Evolutionary conservation across 371 early-diverging fungal genomes (phyloP).

Genomic region (Lichtheimia ornata): DNA sequence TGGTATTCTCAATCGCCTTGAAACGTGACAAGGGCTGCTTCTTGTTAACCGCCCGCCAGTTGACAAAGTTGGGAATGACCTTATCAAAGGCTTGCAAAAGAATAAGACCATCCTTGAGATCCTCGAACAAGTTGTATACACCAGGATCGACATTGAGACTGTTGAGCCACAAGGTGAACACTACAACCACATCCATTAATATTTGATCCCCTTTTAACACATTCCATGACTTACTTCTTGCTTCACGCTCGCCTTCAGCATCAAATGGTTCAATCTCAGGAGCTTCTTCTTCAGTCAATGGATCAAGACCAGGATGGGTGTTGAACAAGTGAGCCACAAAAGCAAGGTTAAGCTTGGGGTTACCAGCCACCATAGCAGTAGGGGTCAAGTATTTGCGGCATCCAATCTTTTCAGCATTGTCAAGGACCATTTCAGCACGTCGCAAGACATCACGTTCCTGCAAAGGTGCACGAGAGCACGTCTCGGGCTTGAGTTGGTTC

Average conservation of each 20-base stretch:
- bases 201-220: background rate
- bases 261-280: slow-evolving; percentile 90
- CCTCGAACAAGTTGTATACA: slow-evolving; percentile 89
- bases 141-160: slow-evolving; percentile 93
- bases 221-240: slow-evolving; percentile 61
- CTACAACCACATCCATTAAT: slow-evolving; percentile 24
- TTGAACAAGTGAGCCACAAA: slow-evolving; percentile 96
- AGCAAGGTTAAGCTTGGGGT: slow-evolving; percentile 94
- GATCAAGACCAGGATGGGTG: slow-evolving; percentile 91
- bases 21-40: slow-evolving; percentile 78
- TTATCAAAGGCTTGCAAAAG: slow-evolving; percentile 93
- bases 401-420: slow-evolving; percentile 89
- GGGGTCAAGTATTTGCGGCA: slow-evolving; percentile 94
- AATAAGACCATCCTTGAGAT: slow-evolving; percentile 79
- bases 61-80: slow-evolving; percentile 85
- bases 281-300: slow-evolving; percentile 84
- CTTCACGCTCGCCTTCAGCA: slow-evolving; percentile 91
- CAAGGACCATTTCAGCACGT: slow-evolving; percentile 88
- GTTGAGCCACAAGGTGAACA: slow-evolving; percentile 95
- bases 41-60: slow-evolving; percentile 87
- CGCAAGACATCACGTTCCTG: slow-evolving; percentile 72
- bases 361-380: slow-evolving; percentile 91
- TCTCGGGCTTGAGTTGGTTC: slow-evolving; percentile 85
- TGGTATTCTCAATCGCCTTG: slow-evolving; percentile 96
- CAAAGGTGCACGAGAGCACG: slow-evolving; percentile 83